Base-by-base conservation (phyloP, 2,329 filamentous ascomycete species). In the Xylariomycetidae sp. region DNA sequence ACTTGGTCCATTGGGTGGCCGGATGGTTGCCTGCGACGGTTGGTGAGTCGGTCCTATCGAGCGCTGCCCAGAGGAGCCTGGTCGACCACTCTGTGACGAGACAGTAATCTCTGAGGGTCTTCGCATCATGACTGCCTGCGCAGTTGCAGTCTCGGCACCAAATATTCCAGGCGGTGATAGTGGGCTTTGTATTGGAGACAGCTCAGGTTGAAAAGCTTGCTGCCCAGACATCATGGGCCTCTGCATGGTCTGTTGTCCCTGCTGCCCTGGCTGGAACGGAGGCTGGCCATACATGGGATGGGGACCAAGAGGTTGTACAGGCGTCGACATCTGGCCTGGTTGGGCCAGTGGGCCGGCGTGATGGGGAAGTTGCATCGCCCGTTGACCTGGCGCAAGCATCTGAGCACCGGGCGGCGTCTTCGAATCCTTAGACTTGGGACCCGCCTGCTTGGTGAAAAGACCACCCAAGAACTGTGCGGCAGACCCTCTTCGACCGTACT, bases 61-160 rank as follows among this genome's bases (percentile, higher is more conserved):
- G 15, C 9, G 29, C 11, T 31, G 3, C 31, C 37, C 10, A 27
- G 20, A 16, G 20, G 15, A 10, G 16, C 28, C 31, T 19, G 16
- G 23, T 22, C 36, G 40, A 18, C 19, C 20, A 23, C n/a, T 41
- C 20, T 46, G 51, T 11, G 40, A 37, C 4, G 49, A 41, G 13
- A 54, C 42, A 2, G 50, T 53, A 22, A 54, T 48, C 33, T 51
- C 51, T 2, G 51, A 51, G 12, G 51, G 48, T 6, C 51, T 44
- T 25, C 44, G 40, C 16, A 53, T 44, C 34, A 42, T 41, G 9
- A 51, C 32, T 9, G 33, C 34, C 27, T 44, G 43, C 20, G 51
- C 51, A n/a, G 40, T 53, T 19, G 8, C n/a, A n/a, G n/a, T n/a
- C n/a, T n/a, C n/a, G n/a, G n/a, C n/a, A n/a, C n/a, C 36, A 36